phyloP scores from a whole-genome alignment of 1,284 basidiomycete genomes.

The Anthracocystis walkeri region DNA sequence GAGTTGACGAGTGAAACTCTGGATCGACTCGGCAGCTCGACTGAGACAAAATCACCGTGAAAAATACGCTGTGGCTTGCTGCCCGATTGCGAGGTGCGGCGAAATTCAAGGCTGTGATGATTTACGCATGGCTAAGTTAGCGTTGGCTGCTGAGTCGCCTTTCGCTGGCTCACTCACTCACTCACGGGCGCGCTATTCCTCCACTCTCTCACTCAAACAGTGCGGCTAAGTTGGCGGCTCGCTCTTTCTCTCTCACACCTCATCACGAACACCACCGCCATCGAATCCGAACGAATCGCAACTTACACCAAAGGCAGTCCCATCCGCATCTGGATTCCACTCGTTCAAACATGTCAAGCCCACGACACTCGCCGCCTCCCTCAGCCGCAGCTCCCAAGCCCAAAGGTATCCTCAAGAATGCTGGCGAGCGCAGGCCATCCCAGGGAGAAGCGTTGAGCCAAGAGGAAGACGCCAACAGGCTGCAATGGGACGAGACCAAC shows the following conservation, averaged over 20 bases:
- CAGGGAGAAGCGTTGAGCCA: conserved; percentile 19
- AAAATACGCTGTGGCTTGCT: neutral
- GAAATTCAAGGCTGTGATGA: neutral
- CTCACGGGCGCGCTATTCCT: neutral
- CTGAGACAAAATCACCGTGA: too few relatives aligned
- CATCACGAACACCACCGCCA: neutral
- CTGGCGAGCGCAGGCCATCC: conserved; percentile 45
- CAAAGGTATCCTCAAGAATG: conserved; percentile 67
- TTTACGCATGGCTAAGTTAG: too few relatives aligned
- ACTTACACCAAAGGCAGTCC: neutral
- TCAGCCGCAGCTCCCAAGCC: conserved; percentile 64
- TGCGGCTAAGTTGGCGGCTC: neutral
- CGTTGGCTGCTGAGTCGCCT: conserved; percentile 8
- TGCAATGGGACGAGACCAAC: conserved; percentile 68
- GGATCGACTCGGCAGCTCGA: too few relatives aligned
- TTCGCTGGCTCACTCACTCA: neutral
- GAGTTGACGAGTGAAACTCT: neutral
- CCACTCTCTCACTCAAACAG: neutral
- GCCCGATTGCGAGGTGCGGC: neutral
- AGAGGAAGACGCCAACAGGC: conserved; percentile 42
- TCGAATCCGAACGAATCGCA: neutral
- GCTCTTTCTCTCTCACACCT: neutral
- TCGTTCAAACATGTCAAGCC: conserved; percentile 34
- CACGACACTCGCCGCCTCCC: conserved; percentile 63
- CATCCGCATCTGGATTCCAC: too few relatives aligned